Percentiles rank a stretch among this genome's conserved stretches.
Evolutionary conservation across 441 rosid species (phyloP).

Genomic region (Adansonia gregorii): DNA sequence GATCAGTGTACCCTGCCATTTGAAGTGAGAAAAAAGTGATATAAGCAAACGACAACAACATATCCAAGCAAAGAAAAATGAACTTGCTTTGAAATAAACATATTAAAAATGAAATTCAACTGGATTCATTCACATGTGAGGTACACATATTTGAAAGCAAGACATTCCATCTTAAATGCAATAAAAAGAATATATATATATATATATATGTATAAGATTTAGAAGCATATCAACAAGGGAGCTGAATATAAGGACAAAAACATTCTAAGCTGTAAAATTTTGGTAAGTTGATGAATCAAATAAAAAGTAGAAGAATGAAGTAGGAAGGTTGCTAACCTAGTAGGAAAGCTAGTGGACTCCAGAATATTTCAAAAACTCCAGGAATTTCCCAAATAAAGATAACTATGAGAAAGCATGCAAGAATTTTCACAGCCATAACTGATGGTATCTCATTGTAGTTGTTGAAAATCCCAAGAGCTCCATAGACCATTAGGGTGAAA

Average conservation of each 20-base stretch:
- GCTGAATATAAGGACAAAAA: conserved; percentile 2
- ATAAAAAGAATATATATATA: neutral
- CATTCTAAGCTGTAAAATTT: conserved; percentile 11
- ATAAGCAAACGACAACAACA: conserved; percentile 16
- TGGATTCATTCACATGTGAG: neutral
- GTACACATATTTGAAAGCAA: conserved; percentile 8
- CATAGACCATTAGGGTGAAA: conserved; percentile 98
- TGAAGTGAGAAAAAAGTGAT: conserved; percentile 10
- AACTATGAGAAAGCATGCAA: conserved; percentile 85
- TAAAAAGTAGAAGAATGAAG: conserved; percentile 20
- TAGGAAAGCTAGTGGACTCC: conserved; percentile 83
- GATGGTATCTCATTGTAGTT: conserved; percentile 88
- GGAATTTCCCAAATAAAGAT: conserved; percentile 95
- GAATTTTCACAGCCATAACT: conserved; percentile 82
- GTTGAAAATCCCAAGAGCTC: conserved; percentile 88
- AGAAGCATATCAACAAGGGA: neutral
- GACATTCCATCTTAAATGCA: neutral
- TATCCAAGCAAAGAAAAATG: conserved; percentile 16
- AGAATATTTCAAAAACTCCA: conserved; percentile 83
- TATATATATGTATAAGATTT: neutral
- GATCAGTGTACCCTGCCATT: conserved; percentile 87
- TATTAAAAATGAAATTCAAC: neutral
- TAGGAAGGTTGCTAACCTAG: conserved; percentile 58
- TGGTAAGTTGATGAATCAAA: neutral
- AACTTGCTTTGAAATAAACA: neutral